phyloP scores from a whole-genome alignment of 805 yeast genomes.

The Torulaspora maleeae region DNA sequence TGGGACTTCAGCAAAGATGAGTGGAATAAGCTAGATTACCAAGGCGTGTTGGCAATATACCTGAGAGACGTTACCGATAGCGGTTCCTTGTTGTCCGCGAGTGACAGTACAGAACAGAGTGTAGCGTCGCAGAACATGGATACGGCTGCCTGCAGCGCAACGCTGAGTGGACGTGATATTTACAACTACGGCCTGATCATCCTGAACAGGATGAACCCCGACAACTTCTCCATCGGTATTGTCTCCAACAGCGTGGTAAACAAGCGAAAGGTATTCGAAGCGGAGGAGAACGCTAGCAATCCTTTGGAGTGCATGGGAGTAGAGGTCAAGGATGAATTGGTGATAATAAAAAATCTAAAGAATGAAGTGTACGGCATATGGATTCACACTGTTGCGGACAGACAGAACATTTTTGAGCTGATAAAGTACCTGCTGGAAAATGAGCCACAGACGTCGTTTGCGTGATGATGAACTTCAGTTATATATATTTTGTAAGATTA shows the following conservation, averaged over 20 bases:
- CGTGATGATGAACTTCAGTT: slow-evolving; percentile 10
- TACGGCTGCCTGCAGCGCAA: slow-evolving; percentile 13
- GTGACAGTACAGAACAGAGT: slow-evolving; percentile 12
- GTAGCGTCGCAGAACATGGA: slow-evolving; percentile 14
- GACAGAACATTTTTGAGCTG: slow-evolving; percentile 52
- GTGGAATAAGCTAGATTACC: slow-evolving; percentile 67
- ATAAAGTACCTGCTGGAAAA: slow-evolving; percentile 34
- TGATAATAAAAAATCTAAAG: slow-evolving; percentile 60
- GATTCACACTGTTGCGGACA: slow-evolving; percentile 66
- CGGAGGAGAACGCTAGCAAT: slow-evolving; percentile 24
- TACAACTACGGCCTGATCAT: slow-evolving; percentile 67
- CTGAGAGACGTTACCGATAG: slow-evolving; percentile 42
- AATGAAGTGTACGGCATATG: slow-evolving; percentile 76
- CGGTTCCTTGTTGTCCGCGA: slow-evolving; percentile 18
- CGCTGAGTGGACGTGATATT: slow-evolving; percentile 33
- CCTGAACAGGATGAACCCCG: slow-evolving; percentile 62
- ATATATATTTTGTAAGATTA: slow-evolving; percentile 1
- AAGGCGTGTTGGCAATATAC: slow-evolving; percentile 66
- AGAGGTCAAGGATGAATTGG: slow-evolving; percentile 63
- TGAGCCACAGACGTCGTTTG: slow-evolving; percentile 34
- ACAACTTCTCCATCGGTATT: slow-evolving; percentile 67
- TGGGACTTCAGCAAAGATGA: slow-evolving; percentile 53
- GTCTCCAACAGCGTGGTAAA: slow-evolving; percentile 50
- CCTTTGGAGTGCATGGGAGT: slow-evolving; percentile 51
- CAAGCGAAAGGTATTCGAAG: slow-evolving; percentile 38